Evolutionary conservation across 257 asterid genomes (phyloP), one percentile per base, ranked within the genome.

Genomic region (Knoxia roxburghii): DNA sequence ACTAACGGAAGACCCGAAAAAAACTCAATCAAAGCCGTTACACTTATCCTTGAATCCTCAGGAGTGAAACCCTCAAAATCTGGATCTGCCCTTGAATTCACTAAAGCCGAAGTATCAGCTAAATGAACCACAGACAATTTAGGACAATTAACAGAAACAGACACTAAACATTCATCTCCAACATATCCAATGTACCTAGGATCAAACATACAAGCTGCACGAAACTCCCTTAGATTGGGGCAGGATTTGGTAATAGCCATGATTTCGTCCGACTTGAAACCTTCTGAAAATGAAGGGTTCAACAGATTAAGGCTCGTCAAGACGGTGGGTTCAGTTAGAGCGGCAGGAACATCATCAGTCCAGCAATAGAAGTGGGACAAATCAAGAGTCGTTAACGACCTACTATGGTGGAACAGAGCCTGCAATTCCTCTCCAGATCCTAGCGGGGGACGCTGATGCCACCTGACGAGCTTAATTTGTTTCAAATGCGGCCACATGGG

Each of bases 401-500:
- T 24, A 64, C 56, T 61, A 75, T 79, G 5, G 64, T 73, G 35
- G 11, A 93, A 63, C 68, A 93, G 46, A 33, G 78, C 49, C 61
- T 67, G 67, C 9, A 93, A 77, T 68, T 93, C 99, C 24, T 88
- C 91, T 0, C 95, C 97, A 49, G 95, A 70, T 37, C 77, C 75
- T 7, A 75, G 24, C 30, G 82, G 96, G 0, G 99, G 97, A 2
- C 99, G 79, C 77, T 87, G 95, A 79, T 93, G 99, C 96, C 96
- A 93, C 0, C 97, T 72, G 50, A 90, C 95, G 71, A 93, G 95
- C 85, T 87, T 93, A 12, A 84, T 68, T 76, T 65, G 79, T 41
- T 70, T 49, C 69, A 85, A 58, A 21, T 27, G 21, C 1, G 74
- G 81, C 95, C 96, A 93, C 61, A 72, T 81, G 5, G 90, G 65